Evolutionary conservation across 441 rosid species (phyloP).

Genomic region (Erysimum pusillum): DNA sequence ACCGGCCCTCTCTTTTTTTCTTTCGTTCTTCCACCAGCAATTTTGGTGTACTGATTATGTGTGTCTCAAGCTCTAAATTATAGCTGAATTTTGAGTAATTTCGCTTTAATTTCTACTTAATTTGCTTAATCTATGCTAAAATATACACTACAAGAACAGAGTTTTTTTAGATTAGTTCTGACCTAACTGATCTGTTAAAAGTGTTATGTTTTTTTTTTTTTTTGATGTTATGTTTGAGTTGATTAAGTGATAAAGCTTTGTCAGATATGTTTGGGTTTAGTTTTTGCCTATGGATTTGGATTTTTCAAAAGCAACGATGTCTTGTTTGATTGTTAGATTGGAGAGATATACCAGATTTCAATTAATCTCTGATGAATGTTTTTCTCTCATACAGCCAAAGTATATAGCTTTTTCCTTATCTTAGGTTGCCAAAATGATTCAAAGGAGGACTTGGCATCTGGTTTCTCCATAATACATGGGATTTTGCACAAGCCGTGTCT

Average conservation of each 20-base stretch:
- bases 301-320: conserved; percentile 2
- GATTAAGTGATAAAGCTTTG: conserved; percentile 7
- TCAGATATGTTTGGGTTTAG: not conserved
- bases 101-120: not conserved
- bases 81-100: conserved; percentile 7
- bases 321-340: not conserved
- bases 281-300: not conserved
- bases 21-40: not conserved
- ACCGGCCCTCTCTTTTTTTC: not conserved
- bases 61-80: not conserved
- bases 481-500: not conserved
- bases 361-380: not conserved
- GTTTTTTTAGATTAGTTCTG: not conserved
- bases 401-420: not conserved
- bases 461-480: not conserved
- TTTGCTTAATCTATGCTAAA: not conserved
- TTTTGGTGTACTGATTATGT: conserved; percentile 14
- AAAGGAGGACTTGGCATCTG: not conserved
- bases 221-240: too few relatives aligned
- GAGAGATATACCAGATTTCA: not conserved
- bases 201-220: not conserved
- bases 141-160: not conserved
- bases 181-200: not conserved
- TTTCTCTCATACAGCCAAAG: not conserved
- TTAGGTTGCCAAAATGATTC: not conserved